Base-by-base conservation (phyloP, 352 stramenopile genomes). In the Globisporangium splendens region DNA sequence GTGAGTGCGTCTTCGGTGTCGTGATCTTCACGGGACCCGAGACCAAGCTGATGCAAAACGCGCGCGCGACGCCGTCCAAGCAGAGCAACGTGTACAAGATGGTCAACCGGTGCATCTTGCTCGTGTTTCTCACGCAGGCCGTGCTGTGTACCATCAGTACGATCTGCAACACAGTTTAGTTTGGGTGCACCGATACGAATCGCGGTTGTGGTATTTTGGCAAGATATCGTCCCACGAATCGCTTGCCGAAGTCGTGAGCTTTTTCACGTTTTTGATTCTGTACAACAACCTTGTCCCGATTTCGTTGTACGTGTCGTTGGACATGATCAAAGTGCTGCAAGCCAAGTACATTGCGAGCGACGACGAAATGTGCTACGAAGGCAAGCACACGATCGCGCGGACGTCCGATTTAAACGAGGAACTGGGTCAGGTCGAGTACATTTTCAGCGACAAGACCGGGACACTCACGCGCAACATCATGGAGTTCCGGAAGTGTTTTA, bases 401-500 rank as follows among this genome's bases (percentile, higher is more conserved):
- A 96, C 86, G 8, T 96, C 89, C 0, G 88, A 96, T 53, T 66
- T 98, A 50, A 96, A 96, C 50, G 92, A 96, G 68, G 89, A 98
- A 52, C 68, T 98, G 2, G 97, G 96, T 1, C 88, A 98, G 70
- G 86, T 99, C 24, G 79, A 98, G 61, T 98, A 99, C 62, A 95
- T 99, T 14, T 99, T 99, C 79, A 98, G 84, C 24, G 97, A 99
- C 73, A 99, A 99, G 71, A 99, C 97, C 10, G 97, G 97, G 10
- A 99, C 97, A 33, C 79, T 99, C 35, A 99, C 97, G n/a, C 88
- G 93, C 55, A 99, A 99, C 78, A 89, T 98, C 22, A 99, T 99
- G 96, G 84, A 98, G 68, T 97, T 98, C 55, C 86, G 91, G 43
- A 96, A 96, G 52, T 97, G 91, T 58, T 91, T 86, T 18, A 76